Conservation (phyloP, 768 basidiomycete genomes). For the Multifurca ochricompacta region DNA sequence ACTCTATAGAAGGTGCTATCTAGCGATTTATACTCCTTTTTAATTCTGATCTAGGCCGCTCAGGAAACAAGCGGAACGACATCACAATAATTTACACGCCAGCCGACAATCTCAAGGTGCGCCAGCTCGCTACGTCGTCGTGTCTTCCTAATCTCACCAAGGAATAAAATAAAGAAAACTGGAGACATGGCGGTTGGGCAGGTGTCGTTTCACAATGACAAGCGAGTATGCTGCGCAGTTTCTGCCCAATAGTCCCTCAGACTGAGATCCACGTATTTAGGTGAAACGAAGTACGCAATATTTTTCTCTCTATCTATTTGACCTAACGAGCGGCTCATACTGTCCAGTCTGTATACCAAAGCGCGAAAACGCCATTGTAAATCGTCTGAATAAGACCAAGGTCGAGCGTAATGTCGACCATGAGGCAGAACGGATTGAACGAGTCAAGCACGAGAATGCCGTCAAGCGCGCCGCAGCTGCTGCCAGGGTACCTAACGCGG, state of each 20-base stretch:
- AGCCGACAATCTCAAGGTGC: slow-evolving; percentile 83
- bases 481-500: slow-evolving; percentile 55
- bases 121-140: not conserved
- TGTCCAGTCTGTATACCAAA: slow-evolving; percentile 62
- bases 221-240: slow-evolving; percentile 44
- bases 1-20: slow-evolving; percentile 82
- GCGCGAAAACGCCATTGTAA: slow-evolving; percentile 85
- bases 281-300: slow-evolving; percentile 63
- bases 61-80: slow-evolving; percentile 95
- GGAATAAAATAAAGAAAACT: slow-evolving; percentile 58
- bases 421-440: slow-evolving; percentile 77
- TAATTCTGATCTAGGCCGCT: not conserved
- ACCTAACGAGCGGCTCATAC: not conserved
- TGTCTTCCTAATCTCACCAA: not conserved
- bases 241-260: not conserved
- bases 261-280: slow-evolving; percentile 30
- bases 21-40: not conserved
- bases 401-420: slow-evolving; percentile 79
- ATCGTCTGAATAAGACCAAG: slow-evolving; percentile 92
- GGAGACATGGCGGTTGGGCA: slow-evolving; percentile 97
- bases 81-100: slow-evolving; percentile 93
- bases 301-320: not conserved
- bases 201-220: slow-evolving; percentile 91
- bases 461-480: slow-evolving; percentile 51
- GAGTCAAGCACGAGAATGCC: slow-evolving; percentile 70